Evolutionary conservation across 2,329 filamentous ascomycete species (phyloP), one percentile per base, ranked within the genome.

Genomic region (Cercospora sp.): DNA sequence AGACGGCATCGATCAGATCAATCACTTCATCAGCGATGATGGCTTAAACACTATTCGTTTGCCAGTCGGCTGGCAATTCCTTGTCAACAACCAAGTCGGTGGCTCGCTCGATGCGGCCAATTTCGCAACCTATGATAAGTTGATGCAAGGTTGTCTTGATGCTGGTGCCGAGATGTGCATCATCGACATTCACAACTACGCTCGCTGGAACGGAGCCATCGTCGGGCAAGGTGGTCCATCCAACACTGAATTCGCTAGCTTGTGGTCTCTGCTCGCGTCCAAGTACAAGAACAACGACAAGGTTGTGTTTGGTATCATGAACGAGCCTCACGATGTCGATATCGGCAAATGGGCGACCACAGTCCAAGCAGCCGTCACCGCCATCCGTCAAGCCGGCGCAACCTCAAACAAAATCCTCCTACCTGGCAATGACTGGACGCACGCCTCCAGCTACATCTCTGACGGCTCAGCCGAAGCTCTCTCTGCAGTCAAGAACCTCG

Each of bases 251-350:
- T 88, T 90, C 71, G 85, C 83, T 3, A 80, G 79, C 51, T 78
- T 91, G 5, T 91, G 89, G 89, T 77, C 71, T 32, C 79, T 82
- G 74, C 69, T 82, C 4, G 89, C 89, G 1, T 81, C 79, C 1
- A 86, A 87, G 74, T 91, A 91, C 77, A 83, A 82, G 24, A 74
- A 74, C 5, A 79, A 87, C 61, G 76, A 82, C 43, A 87, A 85
- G 68, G 79, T 91, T 28, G 82, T 86, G 3, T 89, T 91, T 71
- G 88, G 88, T 13, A 76, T 91, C 55, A 91, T 91, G 88, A 91
- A 91, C 79, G 89, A 82, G 79, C 89, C 89, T 65, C 71, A 76
- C 61, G 75, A 76, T 59, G 66, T 78, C 63, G 84, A 88, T 73
- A 81, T 89, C 71, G 77, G 74, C 28, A 77, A 79, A 1, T 91